Evolutionary conservation across 2,329 filamentous ascomycete species (phyloP).

Genomic region (Alternaria triticimaculans): DNA sequence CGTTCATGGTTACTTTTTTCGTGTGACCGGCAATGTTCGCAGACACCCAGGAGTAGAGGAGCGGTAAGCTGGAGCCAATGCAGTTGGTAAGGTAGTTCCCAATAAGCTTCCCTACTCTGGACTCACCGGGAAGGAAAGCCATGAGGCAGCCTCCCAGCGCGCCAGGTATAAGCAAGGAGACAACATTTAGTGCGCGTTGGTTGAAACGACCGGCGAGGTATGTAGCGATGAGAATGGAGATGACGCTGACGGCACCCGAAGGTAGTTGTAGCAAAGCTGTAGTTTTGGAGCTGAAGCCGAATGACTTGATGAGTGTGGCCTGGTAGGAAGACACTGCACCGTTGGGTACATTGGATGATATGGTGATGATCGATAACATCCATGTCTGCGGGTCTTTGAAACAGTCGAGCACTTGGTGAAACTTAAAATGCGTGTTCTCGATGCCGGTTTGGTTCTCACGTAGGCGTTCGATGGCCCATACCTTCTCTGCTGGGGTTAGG

Average conservation of each 20-base stretch:
- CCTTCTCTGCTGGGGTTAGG: conserved; percentile 24
- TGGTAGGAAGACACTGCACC: conserved; percentile 48
- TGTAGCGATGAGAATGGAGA: conserved; percentile 31
- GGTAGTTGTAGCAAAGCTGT: conserved; percentile 41
- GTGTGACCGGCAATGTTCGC: conserved; percentile 53
- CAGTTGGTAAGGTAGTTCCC: conserved; percentile 56
- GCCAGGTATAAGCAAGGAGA: conserved; percentile 25
- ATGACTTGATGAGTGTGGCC: conserved; percentile 33
- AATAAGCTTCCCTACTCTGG: conserved; percentile 31
- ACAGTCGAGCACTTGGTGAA: conserved; percentile 52
- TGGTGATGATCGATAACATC: conserved; percentile 44
- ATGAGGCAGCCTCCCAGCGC: conserved; percentile 28
- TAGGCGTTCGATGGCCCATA: conserved; percentile 49
- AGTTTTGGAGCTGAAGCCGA: conserved; percentile 48
- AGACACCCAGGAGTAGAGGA: conserved; percentile 52
- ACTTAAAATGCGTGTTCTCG: conserved; percentile 57
- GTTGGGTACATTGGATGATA: conserved; percentile 44
- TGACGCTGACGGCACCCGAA: conserved; percentile 27
- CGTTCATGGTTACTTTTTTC: conserved; percentile 65
- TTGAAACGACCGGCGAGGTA: conserved; percentile 32
- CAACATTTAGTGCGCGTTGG: conserved; percentile 29
- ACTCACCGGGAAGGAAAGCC: conserved; percentile 25
- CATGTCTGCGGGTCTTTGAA: conserved; percentile 54
- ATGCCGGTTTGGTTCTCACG: conserved; percentile 59
- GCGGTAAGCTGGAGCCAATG: conserved; percentile 42